Conservation (phyloP, 805 yeast genomes). For the Wickerhamiella allomyrinae region DNA sequence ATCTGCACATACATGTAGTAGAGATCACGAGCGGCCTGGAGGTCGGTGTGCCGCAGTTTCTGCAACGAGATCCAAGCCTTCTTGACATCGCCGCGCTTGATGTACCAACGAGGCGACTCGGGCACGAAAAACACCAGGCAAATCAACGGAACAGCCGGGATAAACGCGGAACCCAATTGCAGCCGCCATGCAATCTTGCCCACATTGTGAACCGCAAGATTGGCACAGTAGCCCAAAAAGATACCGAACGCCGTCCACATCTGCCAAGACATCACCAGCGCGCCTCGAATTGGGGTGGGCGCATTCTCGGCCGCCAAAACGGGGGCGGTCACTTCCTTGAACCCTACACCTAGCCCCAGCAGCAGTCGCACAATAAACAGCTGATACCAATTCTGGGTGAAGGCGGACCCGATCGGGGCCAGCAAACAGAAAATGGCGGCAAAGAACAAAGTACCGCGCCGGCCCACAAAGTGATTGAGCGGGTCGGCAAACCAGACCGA, state of each 20-base stretch:
- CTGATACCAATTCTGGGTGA: slow-evolving; percentile 45
- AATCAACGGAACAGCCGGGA: slow-evolving; percentile 37
- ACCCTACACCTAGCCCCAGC: slow-evolving; percentile 51
- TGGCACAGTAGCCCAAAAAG: slow-evolving; percentile 48
- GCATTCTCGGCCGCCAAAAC: slow-evolving; percentile 48
- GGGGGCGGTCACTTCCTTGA: slow-evolving; percentile 55
- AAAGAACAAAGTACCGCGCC: slow-evolving; percentile 31
- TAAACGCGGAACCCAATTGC: slow-evolving; percentile 48
- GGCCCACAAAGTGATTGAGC: slow-evolving; percentile 37
- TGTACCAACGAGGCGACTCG: slow-evolving; percentile 57
- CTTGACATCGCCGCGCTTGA: slow-evolving; percentile 35
- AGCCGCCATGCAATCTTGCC: slow-evolving; percentile 44
- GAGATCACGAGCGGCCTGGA: slow-evolving; percentile 51
- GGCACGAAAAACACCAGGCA: slow-evolving; percentile 47
- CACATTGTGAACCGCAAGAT: slow-evolving; percentile 41
- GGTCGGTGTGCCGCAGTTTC: slow-evolving; percentile 31
- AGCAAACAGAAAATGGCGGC: slow-evolving; percentile 40
- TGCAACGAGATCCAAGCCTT: slow-evolving; percentile 38
- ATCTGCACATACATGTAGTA: slow-evolving; percentile 42
- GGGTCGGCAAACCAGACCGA: slow-evolving; percentile 37
- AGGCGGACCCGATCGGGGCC: slow-evolving; percentile 45
- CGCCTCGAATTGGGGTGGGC: slow-evolving; percentile 47
- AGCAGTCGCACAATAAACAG: slow-evolving; percentile 43
- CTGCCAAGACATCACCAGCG: slow-evolving; percentile 58
- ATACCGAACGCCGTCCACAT: slow-evolving; percentile 63